phyloP scores from a whole-genome alignment of 805 yeast species.

The Yueomyces sp. region DNA sequence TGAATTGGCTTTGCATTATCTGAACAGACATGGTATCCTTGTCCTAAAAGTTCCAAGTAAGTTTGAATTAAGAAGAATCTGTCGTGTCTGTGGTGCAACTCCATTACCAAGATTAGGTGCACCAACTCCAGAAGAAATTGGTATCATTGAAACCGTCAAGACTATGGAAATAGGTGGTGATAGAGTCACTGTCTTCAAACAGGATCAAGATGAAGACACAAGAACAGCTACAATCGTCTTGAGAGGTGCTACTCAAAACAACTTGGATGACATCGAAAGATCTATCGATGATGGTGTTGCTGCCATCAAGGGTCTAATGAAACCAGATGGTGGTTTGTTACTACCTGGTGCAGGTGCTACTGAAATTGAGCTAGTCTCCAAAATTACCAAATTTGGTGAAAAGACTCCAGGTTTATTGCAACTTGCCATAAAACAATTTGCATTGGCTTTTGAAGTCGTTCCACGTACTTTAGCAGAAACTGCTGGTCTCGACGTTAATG shows the following conservation, averaged over 20 bases:
- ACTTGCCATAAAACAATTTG: slow-evolving; percentile 87
- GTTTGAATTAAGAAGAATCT: slow-evolving; percentile 84
- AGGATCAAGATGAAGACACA: slow-evolving; percentile 44
- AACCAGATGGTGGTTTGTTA: slow-evolving; percentile 61
- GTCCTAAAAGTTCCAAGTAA: slow-evolving; percentile 86
- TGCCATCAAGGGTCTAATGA: slow-evolving; percentile 77
- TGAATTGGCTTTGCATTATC: slow-evolving; percentile 82
- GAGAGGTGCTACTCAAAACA: slow-evolving; percentile 93
- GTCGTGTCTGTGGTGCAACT: slow-evolving; percentile 95
- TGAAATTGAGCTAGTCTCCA: slow-evolving; percentile 75
- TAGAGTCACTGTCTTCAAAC: slow-evolving; percentile 87
- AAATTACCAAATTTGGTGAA: slow-evolving; percentile 78
- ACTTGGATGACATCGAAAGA: slow-evolving; percentile 87
- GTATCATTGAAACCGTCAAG: slow-evolving; percentile 74
- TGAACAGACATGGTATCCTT: slow-evolving; percentile 74
- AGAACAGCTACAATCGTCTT: slow-evolving; percentile 86
- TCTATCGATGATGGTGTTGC: slow-evolving; percentile 96
- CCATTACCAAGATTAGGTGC: slow-evolving; percentile 91
- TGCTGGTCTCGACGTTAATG: slow-evolving; percentile 82
- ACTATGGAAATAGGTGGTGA: slow-evolving; percentile 95
- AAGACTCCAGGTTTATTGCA: slow-evolving; percentile 86
- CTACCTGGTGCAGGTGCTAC: slow-evolving; percentile 95
- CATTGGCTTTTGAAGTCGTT: slow-evolving; percentile 86
- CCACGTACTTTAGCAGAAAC: slow-evolving; percentile 92
- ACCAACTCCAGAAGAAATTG: slow-evolving; percentile 90